phyloP scores from a whole-genome alignment of 352 stramenopile genomes.

The Phytophthora nicotianae region DNA sequence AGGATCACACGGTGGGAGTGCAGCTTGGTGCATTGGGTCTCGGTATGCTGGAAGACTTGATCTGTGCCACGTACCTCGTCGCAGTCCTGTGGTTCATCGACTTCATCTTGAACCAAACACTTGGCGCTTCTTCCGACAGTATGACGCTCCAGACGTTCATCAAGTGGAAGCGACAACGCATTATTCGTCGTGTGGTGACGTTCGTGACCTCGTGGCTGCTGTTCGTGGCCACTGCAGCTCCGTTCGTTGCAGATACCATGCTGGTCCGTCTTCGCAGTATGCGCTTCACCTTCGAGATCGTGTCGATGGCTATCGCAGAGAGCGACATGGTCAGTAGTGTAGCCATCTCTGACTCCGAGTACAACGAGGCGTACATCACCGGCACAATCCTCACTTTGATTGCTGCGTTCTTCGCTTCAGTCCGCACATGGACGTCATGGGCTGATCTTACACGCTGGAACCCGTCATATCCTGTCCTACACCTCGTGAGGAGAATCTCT shows the following conservation, averaged over 20 bases:
- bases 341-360: slow-evolving; percentile 23
- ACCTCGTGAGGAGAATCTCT: background rate
- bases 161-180: slow-evolving; percentile 29
- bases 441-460: slow-evolving; percentile 29
- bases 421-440: slow-evolving; percentile 30
- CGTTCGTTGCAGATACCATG: slow-evolving; percentile 31
- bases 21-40: slow-evolving; percentile 25
- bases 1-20: slow-evolving; percentile 16
- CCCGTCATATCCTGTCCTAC: slow-evolving; percentile 4
- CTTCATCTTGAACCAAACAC: slow-evolving; percentile 9
- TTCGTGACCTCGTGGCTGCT: slow-evolving; percentile 26
- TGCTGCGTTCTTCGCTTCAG: slow-evolving; percentile 25
- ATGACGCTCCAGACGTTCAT: slow-evolving; percentile 31
- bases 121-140: slow-evolving; percentile 19
- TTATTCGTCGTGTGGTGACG: slow-evolving; percentile 22
- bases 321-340: slow-evolving; percentile 32
- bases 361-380: slow-evolving; percentile 23
- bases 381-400: slow-evolving; percentile 6
- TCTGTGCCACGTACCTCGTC: slow-evolving; percentile 39
- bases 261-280: slow-evolving; percentile 33
- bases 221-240: slow-evolving; percentile 23
- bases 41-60: slow-evolving; percentile 31
- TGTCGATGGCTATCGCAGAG: slow-evolving; percentile 29
- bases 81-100: slow-evolving; percentile 36
- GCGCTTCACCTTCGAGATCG: slow-evolving; percentile 39